Evolutionary conservation across 2,329 filamentous ascomycete genomes (phyloP), one percentile per base, ranked within the genome.

Genomic region (Aspergillus sp.): DNA sequence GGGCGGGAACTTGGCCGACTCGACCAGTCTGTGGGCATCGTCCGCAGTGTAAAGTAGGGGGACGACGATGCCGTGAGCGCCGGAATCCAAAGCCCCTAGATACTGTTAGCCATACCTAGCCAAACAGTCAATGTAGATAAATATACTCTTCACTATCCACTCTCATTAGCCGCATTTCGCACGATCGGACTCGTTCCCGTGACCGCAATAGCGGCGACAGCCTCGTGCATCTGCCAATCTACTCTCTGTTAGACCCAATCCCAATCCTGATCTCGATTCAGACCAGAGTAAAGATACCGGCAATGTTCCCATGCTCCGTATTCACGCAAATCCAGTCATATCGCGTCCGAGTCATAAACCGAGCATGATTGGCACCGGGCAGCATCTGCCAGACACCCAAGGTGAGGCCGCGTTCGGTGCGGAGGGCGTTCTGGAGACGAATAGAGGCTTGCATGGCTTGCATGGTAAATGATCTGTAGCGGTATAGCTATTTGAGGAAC

Each of bases 1-100:
- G 0, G 84, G 84, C 3, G 84, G 84, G 65, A 85, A 86, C 65
- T 85, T 86, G 31, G 82, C 78, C 20, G 79, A 80, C 46, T 77
- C 72, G 16, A 85, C 83, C 29, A 86, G 74, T 26, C 73, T 78
- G 63, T 75, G 76, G 5, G 82, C 83, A 63, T 86, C 83, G 22
- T 83, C 81, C 11, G 79, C 78, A 0, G 78, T 83, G 62, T 82
- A 78, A 36, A 85, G 75, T 5, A 84, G 70, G 4, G 82, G 84
- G 4, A 84, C 83, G 29, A 86, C 74, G 18, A 47, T 47, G 7
- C 84, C 85, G 67, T 87, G 84, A 7, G 85, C 84, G 42, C 85
- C 85, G 49, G 83, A 75, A 65, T 87, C 85, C 42, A 87, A 77
- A 11, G 85, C 85, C 54, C 79, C 78, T 81, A 58, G 32, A 4